These are phyloP conservation scores for Hirsutella thompsonii DNA, from an alignment of 2,329 filamentous ascomycete genomes.

Conservation along the genomic window DNA sequence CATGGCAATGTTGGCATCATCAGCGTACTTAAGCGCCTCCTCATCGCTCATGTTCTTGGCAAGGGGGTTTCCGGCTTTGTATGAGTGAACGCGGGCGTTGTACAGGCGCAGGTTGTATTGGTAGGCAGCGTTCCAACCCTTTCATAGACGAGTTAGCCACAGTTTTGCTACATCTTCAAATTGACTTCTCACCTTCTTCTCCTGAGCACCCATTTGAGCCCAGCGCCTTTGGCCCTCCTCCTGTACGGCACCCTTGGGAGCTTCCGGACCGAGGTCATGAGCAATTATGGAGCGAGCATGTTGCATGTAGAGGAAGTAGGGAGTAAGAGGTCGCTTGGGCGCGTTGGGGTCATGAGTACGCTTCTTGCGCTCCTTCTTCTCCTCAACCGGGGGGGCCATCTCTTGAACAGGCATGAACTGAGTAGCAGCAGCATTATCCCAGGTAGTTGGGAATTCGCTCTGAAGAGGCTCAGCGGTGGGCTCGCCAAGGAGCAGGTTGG, in stretches of 20 bases:
- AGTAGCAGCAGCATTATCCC: conserved; percentile 38
- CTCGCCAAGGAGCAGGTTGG: conserved; percentile 66
- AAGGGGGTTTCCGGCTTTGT: conserved; percentile 44
- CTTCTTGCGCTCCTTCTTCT: conserved; percentile 86
- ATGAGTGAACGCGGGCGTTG: conserved; percentile 51
- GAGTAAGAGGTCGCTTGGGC: conserved; percentile 85
- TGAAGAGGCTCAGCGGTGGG: conserved; percentile 35
- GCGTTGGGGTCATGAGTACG: conserved; percentile 80
- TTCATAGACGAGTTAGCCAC: neutral
- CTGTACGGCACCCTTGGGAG: conserved; percentile 76
- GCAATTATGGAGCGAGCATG: conserved; percentile 75
- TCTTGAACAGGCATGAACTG: conserved; percentile 26
- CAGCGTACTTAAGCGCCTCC: conserved; percentile 47
- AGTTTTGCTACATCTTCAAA: neutral
- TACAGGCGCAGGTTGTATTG: conserved; percentile 55
- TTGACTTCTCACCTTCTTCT: conserved; percentile 38
- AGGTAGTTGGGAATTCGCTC: conserved; percentile 33
- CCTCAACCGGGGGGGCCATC: conserved; percentile 37
- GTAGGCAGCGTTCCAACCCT: conserved; percentile 53
- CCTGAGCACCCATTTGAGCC: conserved; percentile 59
- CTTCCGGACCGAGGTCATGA: conserved; percentile 58
- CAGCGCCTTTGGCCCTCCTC: conserved; percentile 79
- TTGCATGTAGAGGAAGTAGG: conserved; percentile 92
- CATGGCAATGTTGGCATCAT: conserved; percentile 41
- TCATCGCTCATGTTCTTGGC: conserved; percentile 50